These are phyloP conservation scores for Balakata baccata DNA, from an alignment of 345 rosid genomes.

Conservation along the genomic window DNA sequence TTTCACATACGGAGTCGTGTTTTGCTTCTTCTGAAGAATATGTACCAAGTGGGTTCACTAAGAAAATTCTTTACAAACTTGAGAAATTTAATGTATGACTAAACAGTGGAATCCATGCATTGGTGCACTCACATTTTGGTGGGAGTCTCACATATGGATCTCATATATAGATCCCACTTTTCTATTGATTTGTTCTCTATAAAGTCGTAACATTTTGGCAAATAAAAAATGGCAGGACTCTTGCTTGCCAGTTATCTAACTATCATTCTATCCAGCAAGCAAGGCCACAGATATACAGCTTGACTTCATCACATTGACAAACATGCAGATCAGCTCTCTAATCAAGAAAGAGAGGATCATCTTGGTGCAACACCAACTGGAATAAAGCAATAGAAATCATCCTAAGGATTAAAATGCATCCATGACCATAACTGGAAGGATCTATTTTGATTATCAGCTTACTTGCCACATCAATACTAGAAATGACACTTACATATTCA, in stretches of 20 bases:
- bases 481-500: no score
- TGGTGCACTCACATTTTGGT: background rate
- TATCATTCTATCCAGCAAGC: slow-evolving; percentile 5
- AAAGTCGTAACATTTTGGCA: background rate
- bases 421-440: background rate
- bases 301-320: background rate
- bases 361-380: background rate
- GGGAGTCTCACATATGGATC: background rate
- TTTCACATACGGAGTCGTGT: background rate
- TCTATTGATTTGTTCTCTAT: background rate
- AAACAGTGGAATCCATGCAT: background rate
- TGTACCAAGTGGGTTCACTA: background rate
- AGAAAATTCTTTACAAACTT: background rate
- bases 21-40: background rate
- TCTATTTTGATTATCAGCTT: background rate
- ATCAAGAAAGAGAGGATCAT: background rate
- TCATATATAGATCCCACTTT: background rate
- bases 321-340: background rate
- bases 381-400: background rate
- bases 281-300: background rate
- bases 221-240: background rate
- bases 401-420: background rate
- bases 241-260: background rate
- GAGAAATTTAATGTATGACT: background rate
- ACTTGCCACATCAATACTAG: background rate